phyloP scores from a whole-genome alignment of 306 rosid genomes.

The Citrullus colocynthis region DNA sequence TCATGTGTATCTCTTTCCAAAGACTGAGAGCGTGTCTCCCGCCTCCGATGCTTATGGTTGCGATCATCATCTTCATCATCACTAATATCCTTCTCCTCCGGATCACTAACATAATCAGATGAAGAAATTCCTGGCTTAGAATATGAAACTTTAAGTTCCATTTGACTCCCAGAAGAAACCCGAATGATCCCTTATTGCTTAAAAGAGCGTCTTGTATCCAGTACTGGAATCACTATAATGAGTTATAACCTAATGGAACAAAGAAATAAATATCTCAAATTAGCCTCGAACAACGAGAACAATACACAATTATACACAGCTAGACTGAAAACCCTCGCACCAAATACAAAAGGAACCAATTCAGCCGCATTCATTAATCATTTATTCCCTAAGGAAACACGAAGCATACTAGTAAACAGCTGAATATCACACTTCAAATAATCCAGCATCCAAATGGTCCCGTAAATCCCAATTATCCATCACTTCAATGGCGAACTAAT shows the following conservation, averaged over 20 bases:
- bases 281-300: neutral
- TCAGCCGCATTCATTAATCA: neutral
- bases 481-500: conserved; percentile 24
- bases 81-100: conserved; percentile 74
- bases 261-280: neutral
- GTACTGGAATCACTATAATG: neutral
- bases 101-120: conserved; percentile 10
- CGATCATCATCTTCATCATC: conserved; percentile 96
- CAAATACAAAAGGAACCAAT: neutral
- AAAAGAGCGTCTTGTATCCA: neutral
- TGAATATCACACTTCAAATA: conserved; percentile 8
- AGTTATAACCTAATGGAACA: neutral
- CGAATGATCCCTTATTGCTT: neutral
- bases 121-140: conserved; percentile 1
- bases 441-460: neutral
- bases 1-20: conserved; percentile 66
- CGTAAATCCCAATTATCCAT: neutral
- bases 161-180: neutral
- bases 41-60: conserved; percentile 34
- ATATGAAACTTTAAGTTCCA: conserved; percentile 10
- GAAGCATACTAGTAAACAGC: neutral
- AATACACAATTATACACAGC: neutral
- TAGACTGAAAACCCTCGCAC: neutral
- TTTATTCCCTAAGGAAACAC: neutral
- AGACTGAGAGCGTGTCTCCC: conserved; percentile 43